Evolutionary conservation across 2,329 filamentous ascomycete species (phyloP).

Genomic region (Cyclaneusma minus): DNA sequence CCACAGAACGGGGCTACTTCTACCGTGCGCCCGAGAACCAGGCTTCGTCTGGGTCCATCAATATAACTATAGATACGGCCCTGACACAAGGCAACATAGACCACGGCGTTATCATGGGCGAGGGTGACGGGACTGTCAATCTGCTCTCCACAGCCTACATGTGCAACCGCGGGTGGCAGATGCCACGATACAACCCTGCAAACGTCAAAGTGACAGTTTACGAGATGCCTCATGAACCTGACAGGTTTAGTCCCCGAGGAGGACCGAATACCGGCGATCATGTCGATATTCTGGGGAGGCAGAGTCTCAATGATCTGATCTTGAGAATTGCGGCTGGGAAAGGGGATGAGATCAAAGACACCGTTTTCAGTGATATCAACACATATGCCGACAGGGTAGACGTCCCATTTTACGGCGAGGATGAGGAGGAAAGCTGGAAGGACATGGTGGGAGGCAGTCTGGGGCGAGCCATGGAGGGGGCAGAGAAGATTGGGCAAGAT

Average conservation of each 20-base stretch:
- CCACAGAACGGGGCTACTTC: conserved; percentile 84
- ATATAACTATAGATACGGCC: conserved; percentile 58
- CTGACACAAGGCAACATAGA: conserved; percentile 49
- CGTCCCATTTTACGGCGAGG: conserved; percentile 30
- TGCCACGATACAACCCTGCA: conserved; percentile 86
- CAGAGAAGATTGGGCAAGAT: no score
- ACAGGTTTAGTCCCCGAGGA: conserved; percentile 71
- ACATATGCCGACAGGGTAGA: conserved; percentile 74
- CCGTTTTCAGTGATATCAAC: conserved; percentile 64
- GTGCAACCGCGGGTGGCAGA: conserved; percentile 89
- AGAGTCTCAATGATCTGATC: conserved; percentile 81
- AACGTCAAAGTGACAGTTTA: conserved; percentile 67
- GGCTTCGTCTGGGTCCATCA: conserved; percentile 49
- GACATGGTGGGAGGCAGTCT: neutral
- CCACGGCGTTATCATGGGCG: conserved; percentile 86
- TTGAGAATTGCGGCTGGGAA: conserved; percentile 72
- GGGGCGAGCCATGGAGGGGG: no score
- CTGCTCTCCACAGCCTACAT: conserved; percentile 89
- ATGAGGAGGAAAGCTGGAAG: conserved; percentile 1
- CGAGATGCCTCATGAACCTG: conserved; percentile 95
- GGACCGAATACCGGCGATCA: conserved; percentile 69
- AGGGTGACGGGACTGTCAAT: conserved; percentile 92
- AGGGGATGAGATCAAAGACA: conserved; percentile 64
- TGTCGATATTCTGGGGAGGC: conserved; percentile 84
- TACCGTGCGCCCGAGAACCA: conserved; percentile 57